A percentile compares a stretch with the other conserved stretches of the same genome.
These are phyloP conservation scores for Plantago coronopus DNA, from an alignment of 305 asterid genomes.

Conservation along the genomic window DNA sequence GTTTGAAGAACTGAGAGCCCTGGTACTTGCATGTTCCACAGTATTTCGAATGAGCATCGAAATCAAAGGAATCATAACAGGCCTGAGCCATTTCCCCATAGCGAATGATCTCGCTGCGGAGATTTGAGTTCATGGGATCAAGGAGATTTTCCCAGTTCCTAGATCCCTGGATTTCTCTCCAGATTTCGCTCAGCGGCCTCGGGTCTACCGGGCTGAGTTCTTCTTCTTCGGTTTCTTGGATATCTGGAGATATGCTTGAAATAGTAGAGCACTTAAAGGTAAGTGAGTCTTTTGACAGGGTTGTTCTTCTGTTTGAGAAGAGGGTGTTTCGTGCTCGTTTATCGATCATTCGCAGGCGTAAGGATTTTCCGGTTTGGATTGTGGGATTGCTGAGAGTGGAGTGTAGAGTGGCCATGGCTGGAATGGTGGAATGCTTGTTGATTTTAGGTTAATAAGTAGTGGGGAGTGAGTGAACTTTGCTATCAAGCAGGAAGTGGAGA, in stretches of 20 bases:
- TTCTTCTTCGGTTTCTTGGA: constrained; percentile 18
- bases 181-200: constrained; percentile 37
- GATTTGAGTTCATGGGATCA: constrained; percentile 62
- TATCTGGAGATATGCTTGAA: constrained; percentile 29
- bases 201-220: constrained; percentile 19
- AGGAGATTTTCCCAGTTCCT: constrained; percentile 49
- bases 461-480: background rate
- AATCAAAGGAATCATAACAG: constrained; percentile 77
- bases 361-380: constrained; percentile 14
- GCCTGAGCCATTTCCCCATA: constrained; percentile 75
- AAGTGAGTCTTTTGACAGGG: constrained; percentile 4
- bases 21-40: constrained; percentile 75
- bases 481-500: background rate
- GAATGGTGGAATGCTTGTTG: background rate
- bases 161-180: constrained; percentile 58
- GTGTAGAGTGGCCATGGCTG: constrained; percentile 41
- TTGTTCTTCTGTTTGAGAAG: constrained; percentile 17
- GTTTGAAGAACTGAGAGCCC: constrained; percentile 41
- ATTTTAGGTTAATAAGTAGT: background rate
- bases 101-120: constrained; percentile 52
- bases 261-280: constrained; percentile 26
- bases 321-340: constrained; percentile 9
- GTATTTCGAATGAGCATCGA: constrained; percentile 67
- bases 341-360: constrained; percentile 6
- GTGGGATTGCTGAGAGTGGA: constrained; percentile 27